These are phyloP conservation scores for Ambrosiella xylebori DNA, from an alignment of 2,329 filamentous ascomycete species.

Conservation along the genomic window DNA sequence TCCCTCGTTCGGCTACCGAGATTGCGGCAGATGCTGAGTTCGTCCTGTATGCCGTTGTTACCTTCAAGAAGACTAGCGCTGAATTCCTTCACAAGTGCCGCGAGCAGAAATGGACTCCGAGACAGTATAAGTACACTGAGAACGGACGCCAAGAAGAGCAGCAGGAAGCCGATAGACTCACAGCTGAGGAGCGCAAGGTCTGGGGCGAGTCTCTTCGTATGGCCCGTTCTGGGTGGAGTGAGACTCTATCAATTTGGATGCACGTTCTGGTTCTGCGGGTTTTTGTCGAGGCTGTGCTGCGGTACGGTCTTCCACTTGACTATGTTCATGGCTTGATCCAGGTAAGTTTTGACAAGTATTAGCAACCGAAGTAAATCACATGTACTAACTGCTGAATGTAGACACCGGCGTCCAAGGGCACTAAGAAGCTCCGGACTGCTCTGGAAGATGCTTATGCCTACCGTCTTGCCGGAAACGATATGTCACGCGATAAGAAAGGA, in stretches of 20 bases:
- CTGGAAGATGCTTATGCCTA: constrained; percentile 80
- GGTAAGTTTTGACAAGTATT: constrained; percentile 36
- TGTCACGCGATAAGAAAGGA: constrained; percentile 85
- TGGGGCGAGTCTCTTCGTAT: constrained; percentile 83
- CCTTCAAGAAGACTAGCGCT: constrained; percentile 75
- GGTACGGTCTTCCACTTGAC: constrained; percentile 81
- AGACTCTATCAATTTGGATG: constrained; percentile 90
- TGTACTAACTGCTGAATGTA: background rate
- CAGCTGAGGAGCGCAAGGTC: constrained; percentile 73
- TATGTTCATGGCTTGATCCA: constrained; percentile 73
- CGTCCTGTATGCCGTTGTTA: constrained; percentile 69
- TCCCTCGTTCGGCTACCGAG: constrained; percentile 69
- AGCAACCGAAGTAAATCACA: background rate
- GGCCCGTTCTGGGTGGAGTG: constrained; percentile 83
- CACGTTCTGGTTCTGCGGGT: constrained; percentile 82
- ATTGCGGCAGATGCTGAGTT: constrained; percentile 82
- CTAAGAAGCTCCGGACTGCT: constrained; percentile 60
- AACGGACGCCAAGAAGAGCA: constrained; percentile 80
- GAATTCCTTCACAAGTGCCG: constrained; percentile 88
- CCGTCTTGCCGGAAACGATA: constrained; percentile 72
- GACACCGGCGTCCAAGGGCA: constrained; percentile 47
- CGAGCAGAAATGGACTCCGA: constrained; percentile 85
- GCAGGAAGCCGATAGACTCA: constrained; percentile 66
- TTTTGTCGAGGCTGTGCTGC: constrained; percentile 94
- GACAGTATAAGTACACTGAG: constrained; percentile 85